phyloP scores from a whole-genome alignment of 768 basidiomycete genomes.

The Termitomyces sp. region DNA sequence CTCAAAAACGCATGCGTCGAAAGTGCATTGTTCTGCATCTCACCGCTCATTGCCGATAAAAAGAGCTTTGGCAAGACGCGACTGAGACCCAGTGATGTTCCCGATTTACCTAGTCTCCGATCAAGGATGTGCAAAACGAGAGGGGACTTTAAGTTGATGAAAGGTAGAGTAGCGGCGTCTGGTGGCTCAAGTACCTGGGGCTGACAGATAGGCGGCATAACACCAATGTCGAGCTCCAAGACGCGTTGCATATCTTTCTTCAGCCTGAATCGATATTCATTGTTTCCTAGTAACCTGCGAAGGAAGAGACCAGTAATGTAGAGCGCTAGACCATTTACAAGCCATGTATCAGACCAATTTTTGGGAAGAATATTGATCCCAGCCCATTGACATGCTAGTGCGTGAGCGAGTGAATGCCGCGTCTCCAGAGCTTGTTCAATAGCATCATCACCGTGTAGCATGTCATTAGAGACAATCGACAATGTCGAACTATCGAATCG shows the following conservation, averaged over 20 bases:
- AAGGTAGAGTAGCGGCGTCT: conserved; percentile 70
- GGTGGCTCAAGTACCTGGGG: conserved; percentile 83
- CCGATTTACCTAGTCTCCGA: conserved; percentile 88
- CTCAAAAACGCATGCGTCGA: conserved; percentile 89
- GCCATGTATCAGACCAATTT: conserved; percentile 91
- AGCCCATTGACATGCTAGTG: conserved; percentile 93
- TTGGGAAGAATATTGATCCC: conserved; percentile 95
- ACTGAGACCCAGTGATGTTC: conserved; percentile 89
- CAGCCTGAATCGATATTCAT: conserved; percentile 92
- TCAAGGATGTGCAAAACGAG: conserved; percentile 97
- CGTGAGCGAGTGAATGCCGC: conserved; percentile 78
- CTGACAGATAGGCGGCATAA: conserved; percentile 90
- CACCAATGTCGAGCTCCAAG: conserved; percentile 79
- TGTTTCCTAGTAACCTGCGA: conserved; percentile 85
- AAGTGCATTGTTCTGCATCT: conserved; percentile 77
- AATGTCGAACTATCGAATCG: conserved; percentile 84
- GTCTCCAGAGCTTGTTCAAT: conserved; percentile 94
- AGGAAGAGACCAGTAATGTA: conserved; percentile 89
- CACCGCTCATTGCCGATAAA: conserved; percentile 88
- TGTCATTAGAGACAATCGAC: conserved; percentile 70
- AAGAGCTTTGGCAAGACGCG: conserved; percentile 95
- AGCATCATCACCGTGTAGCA: conserved; percentile 81
- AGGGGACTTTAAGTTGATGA: conserved; percentile 92
- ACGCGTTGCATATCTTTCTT: conserved; percentile 97
- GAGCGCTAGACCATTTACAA: conserved; percentile 89